Evolutionary conservation across 345 rosid species (phyloP), one percentile per base, ranked within the genome.

Genomic region (Lumnitzera littorea): DNA sequence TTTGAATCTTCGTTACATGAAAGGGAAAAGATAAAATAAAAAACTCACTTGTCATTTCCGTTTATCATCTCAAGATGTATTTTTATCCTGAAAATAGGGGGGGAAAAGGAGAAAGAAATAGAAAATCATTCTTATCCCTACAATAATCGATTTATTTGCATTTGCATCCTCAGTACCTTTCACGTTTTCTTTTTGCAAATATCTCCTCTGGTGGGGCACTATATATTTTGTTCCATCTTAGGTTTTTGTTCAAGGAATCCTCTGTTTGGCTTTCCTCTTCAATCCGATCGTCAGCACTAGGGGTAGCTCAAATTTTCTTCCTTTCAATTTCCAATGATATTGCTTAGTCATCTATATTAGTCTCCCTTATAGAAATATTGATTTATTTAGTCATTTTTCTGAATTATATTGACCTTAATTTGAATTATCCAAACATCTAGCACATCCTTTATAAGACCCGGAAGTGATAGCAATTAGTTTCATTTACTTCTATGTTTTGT

Each of bases 341-440:
- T 16, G 46, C n/a, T 24, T 15, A 20, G 54, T 12, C 36, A 11
- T 29, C 31, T 15, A 15, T 48, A 15, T 11, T 31, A 5, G 4
- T 27, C 31, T 27, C 31, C 31, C 31, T 27, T 27, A 36, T 5
- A 36, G 10, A 36, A 36, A 36, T 29, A 36, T 62, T 69, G 60
- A 51, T 57, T 54, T 49, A 51, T 50, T 53, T 20, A 25, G 50
- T 46, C 53, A 50, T 58, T 57, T 2, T 55, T 29, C 51, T 65
- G 55, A 65, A 53, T 63, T 76, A 70, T 79, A 61, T 60, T 66
- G 79, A 58, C 82, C 79, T 62, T 75, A 64, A 51, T 69, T 67
- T 58, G 73, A 49, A 46, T 74, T 80, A 81, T 84, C 89, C 80
- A 54, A 43, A 11, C 53, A 24, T n/a, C 51, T 57, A 57, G 7